Percentiles rank a stretch among this genome's conserved stretches.
Evolutionary conservation across 305 asterid species (phyloP).

Genomic region (Rubia peregrina): DNA sequence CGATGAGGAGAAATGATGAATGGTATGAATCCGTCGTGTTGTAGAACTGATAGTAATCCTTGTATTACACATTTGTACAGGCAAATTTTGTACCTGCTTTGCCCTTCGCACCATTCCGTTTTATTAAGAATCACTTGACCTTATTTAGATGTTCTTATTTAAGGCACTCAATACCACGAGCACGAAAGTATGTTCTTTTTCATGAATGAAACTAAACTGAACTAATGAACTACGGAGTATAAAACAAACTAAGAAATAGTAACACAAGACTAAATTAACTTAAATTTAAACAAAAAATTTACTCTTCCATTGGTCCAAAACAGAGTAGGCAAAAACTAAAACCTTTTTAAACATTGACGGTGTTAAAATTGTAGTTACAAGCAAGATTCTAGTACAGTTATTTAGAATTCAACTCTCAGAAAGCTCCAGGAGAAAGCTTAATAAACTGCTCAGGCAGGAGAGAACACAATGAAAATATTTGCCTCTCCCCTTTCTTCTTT

Average conservation of each 20-base stretch:
- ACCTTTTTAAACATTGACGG: background rate
- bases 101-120: background rate
- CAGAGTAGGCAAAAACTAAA: too few relatives aligned
- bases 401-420: background rate
- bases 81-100: background rate
- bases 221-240: too few relatives aligned
- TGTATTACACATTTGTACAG: background rate
- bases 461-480: too few relatives aligned
- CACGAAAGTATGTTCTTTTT: background rate
- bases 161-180: background rate
- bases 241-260: background rate
- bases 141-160: background rate
- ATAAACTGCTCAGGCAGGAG: background rate
- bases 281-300: too few relatives aligned
- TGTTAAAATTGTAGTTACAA: background rate
- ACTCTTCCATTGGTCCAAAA: background rate
- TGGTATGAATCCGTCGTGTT: conserved; percentile 18
- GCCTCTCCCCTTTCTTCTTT: background rate
- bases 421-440: background rate
- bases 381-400: background rate
- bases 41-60: background rate
- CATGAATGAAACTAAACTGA: background rate
- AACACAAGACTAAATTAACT: background rate
- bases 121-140: background rate
- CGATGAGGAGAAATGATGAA: conserved; percentile 78